phyloP scores from a whole-genome alignment of 805 yeast genomes.

The Phaffomyces thermotolerans region DNA sequence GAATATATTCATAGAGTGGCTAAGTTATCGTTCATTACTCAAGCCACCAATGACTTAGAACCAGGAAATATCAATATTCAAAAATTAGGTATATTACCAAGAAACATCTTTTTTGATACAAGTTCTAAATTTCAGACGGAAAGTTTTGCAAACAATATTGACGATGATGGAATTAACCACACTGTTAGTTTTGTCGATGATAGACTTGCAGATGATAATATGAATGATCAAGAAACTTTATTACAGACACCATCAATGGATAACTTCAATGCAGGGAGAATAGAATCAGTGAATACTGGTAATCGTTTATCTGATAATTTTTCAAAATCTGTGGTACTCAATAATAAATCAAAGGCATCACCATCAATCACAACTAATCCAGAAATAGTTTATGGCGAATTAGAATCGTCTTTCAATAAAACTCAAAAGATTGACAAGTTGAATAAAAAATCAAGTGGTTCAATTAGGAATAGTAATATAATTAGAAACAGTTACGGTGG shows the following conservation, averaged over 20 bases:
- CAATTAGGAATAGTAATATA: slow-evolving; percentile 15
- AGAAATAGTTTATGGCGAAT: slow-evolving; percentile 40
- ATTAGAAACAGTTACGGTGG: slow-evolving; percentile 61
- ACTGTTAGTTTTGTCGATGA: slow-evolving; percentile 6
- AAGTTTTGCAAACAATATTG: slow-evolving; percentile 4
- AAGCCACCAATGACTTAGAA: slow-evolving; percentile 2
- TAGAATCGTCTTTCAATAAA: slow-evolving; percentile 23
- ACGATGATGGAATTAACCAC: slow-evolving; percentile 3
- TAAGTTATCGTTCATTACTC: slow-evolving; percentile 30
- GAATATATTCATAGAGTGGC: slow-evolving; percentile 60
- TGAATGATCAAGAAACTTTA: not conserved
- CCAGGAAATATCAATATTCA: slow-evolving; percentile 21
- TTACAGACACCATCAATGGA: not conserved
- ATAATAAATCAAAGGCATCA: slow-evolving; percentile 29
- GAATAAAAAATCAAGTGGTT: slow-evolving; percentile 9
- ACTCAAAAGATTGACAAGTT: slow-evolving; percentile 9
- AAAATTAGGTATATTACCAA: slow-evolving; percentile 36
- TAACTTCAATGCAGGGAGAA: not conserved
- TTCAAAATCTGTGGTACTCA: slow-evolving; percentile 28
- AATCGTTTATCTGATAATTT: slow-evolving; percentile 9
- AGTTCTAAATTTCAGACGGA: slow-evolving; percentile 19
- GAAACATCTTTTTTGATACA: slow-evolving; percentile 44
- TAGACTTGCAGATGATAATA: not conserved
- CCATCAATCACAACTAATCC: slow-evolving; percentile 33
- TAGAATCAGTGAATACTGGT: not conserved